Base-by-base conservation (phyloP, 768 basidiomycete species). In the Lentinula edodes region DNA sequence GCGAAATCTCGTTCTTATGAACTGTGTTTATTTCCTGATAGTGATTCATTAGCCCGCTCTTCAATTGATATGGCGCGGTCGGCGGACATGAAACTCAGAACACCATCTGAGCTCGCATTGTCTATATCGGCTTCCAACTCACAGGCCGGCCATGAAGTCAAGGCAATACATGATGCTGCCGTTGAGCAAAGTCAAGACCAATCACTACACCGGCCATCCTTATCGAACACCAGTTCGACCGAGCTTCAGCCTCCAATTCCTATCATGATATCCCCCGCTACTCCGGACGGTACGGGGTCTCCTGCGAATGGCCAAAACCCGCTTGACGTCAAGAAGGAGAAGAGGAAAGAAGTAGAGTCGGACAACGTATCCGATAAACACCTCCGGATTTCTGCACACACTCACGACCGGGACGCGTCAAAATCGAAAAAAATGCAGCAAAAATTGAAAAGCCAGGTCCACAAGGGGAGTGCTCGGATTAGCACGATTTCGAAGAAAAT, bases 401-500 rank as follows among this genome's bases (percentile, higher is more conserved):
- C 73, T n/a, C 68, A 68, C 45, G 75, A 71, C 32, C 67, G 73
- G 45, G 82, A 86, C 63, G 75, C 77, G 8, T 84, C 80, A 28
- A 82, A 82, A 58, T 85, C 85, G 42, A 91, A 89, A 73, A 90
- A 88, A 70, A 77, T 92, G 57, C 87, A 87, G 66, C 85, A 86
- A 70, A 89, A 89, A 74, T 74, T 91, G 63, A 91, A 88, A 72
- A 80, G 82, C 61, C 80, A 83, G 9, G 89, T 92, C 23, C 84
- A 91, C 66, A 88, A 90, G 68, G 83, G 87, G 6, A 86, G 87
- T 61, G 86, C 78, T 6, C 81, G 85, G 55, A 89, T 93, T 46
- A 84, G 84, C 32, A 89, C 88, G 16, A 89, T 91, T 55, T 89
- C 89, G 36, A 84, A 80, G 70, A 91, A 85, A 70, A 87, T 93